Base-by-base conservation (phyloP, 306 rosid genomes). In the Pueraria montana region DNA sequence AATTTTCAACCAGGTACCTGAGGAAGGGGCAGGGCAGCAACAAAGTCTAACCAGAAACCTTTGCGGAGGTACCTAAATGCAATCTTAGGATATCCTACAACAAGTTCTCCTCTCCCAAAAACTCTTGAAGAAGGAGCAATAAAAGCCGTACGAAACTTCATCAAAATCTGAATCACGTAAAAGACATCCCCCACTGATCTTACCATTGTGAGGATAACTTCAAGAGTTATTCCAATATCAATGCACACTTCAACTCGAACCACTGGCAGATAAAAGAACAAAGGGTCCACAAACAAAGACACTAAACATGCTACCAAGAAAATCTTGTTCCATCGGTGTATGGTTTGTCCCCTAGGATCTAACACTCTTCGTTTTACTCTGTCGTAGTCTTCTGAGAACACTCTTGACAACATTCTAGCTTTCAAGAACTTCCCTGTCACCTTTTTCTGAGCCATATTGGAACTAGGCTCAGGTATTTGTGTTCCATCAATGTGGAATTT, bases 91-190 rank as follows among this genome's bases (percentile, higher is more conserved):
- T 87, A 70, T 5, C 83, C 70, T 61, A 89, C 64, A 71, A 89
- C 87, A 77, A 89, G 92, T 43, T 89, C 92, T 66, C 92, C 92
- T 83, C 92, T 87, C 67, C 92, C 92, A 77, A 89, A 89, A 56
- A 89, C 87, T 46, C 86, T 71, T 0, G 92, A 89, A 79, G 92
- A 89, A 80, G 92, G 92, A 42, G 92, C 92, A 40, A 89, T 82
- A 69, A 85, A 89, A 43, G 92, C 90, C 13, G 92, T 89, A 20
- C 88, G 89, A 77, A 89, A 87, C 83, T 80, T 84, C 36, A 76
- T 62, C 26, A 77, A 73, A 79, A 89, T 89, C 62, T 89, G 90
- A 85, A 80, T 30, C 72, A 87, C 72, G 61, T 89, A 89, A 75
- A 89, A 85, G 34, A 69, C 18, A 80, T 89, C 92, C 16, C 62